Evolutionary conservation across 2,329 filamentous ascomycete genomes (phyloP).

Genomic region (Apiospora rasikravindrae): DNA sequence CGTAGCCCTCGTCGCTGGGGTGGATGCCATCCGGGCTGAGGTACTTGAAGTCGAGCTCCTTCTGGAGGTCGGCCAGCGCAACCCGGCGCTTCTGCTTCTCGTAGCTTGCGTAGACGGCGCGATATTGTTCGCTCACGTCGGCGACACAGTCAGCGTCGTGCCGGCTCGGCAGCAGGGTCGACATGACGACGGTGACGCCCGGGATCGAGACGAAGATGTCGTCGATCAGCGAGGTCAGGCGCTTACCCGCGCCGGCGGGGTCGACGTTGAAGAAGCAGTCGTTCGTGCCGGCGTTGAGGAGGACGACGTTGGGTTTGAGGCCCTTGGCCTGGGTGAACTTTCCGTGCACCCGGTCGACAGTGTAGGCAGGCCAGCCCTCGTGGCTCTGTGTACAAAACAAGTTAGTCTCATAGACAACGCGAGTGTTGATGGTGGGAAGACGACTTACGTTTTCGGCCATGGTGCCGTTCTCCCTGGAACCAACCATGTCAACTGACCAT

Average conservation of each 20-base stretch:
- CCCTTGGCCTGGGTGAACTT: neutral
- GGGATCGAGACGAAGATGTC: constrained; percentile 19
- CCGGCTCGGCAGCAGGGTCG: constrained; percentile 15
- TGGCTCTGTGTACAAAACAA: neutral
- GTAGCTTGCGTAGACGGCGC: neutral
- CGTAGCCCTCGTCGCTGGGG: constrained; percentile 15
- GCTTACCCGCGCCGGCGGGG: neutral
- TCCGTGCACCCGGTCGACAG: constrained; percentile 19
- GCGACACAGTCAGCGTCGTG: neutral
- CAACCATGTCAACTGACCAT: constrained; percentile 22
- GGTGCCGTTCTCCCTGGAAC: constrained; percentile 15
- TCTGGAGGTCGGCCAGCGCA: neutral
- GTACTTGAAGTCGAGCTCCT: neutral
- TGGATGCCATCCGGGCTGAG: constrained; percentile 17
- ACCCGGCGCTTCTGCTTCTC: constrained; percentile 2
- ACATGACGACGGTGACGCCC: constrained; percentile 19
- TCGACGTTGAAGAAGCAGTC: constrained; percentile 17
- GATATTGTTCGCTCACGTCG: constrained; percentile 10
- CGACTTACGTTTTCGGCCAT: constrained; percentile 15
- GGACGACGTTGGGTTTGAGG: constrained; percentile 21
- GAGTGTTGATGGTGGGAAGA: no score
- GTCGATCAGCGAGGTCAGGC: constrained; percentile 18
- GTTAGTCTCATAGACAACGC: neutral
- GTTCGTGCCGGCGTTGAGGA: constrained; percentile 21
- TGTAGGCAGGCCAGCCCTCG: constrained; percentile 19